These are phyloP conservation scores for Russula dissimulans DNA, from an alignment of 768 basidiomycete species.

Conservation along the genomic window DNA sequence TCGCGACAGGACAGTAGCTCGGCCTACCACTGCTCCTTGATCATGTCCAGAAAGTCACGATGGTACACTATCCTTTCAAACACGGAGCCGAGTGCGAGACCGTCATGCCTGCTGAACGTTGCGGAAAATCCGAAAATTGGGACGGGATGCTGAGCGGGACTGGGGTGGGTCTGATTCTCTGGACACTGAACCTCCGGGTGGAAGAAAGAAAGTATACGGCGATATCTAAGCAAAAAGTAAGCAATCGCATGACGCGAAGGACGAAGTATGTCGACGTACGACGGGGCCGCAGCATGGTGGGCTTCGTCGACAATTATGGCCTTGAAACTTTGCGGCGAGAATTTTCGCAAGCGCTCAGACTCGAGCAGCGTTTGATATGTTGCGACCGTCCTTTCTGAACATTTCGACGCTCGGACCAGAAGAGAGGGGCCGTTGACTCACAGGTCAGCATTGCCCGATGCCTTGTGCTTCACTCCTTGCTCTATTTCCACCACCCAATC, in stretches of 20 bases:
- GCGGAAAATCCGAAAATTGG: slow-evolving; percentile 93
- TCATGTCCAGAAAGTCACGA: slow-evolving; percentile 84
- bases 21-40: slow-evolving; percentile 76
- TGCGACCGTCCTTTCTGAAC: slow-evolving; percentile 58
- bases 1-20: neutral
- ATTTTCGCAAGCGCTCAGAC: slow-evolving; percentile 58
- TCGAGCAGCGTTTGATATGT: slow-evolving; percentile 81
- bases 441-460: slow-evolving; percentile 80
- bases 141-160: slow-evolving; percentile 36
- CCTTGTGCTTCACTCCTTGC: slow-evolving; percentile 67
- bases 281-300: slow-evolving; percentile 89
- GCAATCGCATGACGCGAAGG: neutral
- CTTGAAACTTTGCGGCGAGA: slow-evolving; percentile 55
- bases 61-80: slow-evolving; percentile 93
- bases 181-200: slow-evolving; percentile 53
- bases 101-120: slow-evolving; percentile 89
- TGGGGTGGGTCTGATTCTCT: slow-evolving; percentile 29
- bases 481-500: slow-evolving; percentile 84
- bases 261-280: slow-evolving; percentile 42
- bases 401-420: neutral
- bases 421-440: slow-evolving; percentile 31
- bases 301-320: slow-evolving; percentile 88
- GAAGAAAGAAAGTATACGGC: slow-evolving; percentile 77
- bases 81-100: slow-evolving; percentile 77
- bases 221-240: slow-evolving; percentile 46